Evolutionary conservation across 2,329 filamentous ascomycete genomes (phyloP), one percentile per base, ranked within the genome.

Genomic region (Aureobasidium sp.): DNA sequence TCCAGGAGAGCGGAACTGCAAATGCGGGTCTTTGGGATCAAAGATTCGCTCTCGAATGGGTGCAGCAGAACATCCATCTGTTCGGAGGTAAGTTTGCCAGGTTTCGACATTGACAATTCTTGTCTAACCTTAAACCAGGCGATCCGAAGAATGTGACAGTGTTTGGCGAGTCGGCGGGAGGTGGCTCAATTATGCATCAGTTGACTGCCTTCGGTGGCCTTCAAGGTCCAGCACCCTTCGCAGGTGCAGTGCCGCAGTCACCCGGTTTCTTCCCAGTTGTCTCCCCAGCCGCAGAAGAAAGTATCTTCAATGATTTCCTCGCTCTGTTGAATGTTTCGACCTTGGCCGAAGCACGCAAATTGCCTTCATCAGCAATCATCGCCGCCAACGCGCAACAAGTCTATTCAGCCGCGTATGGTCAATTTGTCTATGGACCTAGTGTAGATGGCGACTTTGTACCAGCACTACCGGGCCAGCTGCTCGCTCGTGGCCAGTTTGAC

Each of bases 31-130:
- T 84, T 0, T 73, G 78, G 59, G 82, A 85, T 63, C 83, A 85
- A 67, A 75, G 80, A 13, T 72, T 83, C 20, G 82, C 81, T 27
- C 71, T 87, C 8, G 74, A 84, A 66, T 87, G 84, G 84, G 76
- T 85, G 3, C 77, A 81, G 60, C 69, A 78, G 44, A 73, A 83
- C 64, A 83, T 84, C 60, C 72, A 79, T 66, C 70, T 77, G 12
- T 86, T 85, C 65, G 82, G 83, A 10, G 83, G 83, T 13, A 78
- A 84, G 67, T 59, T 39, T 15, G 68, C 69, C 3, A 66, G 67
- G n/a, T 0, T 27, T 36, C 3, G 12, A 5, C 20, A 15, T 48
- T 13, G 10, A 20, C 13, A 41, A n/a, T n/a, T 32, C 4, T 48
- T 6, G 6, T 34, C 53, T 46, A 29, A 57, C 27, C 26, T 2